These are phyloP conservation scores for Cutaneotrichosporon cutaneum DNA, from an alignment of 1,284 basidiomycete species.

Conservation along the genomic window DNA sequence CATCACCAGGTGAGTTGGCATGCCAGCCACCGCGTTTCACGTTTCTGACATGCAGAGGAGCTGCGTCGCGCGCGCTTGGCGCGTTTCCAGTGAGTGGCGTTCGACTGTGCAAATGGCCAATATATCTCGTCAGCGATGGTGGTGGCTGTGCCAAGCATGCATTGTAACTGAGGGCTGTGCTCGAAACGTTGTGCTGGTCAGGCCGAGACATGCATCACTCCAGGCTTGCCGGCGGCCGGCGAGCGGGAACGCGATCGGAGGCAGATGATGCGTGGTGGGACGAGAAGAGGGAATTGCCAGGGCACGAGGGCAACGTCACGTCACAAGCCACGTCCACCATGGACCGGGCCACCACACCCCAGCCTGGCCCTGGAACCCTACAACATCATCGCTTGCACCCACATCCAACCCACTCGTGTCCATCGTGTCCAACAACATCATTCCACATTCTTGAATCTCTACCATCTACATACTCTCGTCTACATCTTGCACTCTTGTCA, in stretches of 20 bases:
- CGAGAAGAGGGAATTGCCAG: background rate
- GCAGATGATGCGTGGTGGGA: background rate
- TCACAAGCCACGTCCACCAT: background rate
- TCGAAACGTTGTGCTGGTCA: background rate
- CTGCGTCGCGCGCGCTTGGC: constrained; percentile 72
- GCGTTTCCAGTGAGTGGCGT: constrained; percentile 57
- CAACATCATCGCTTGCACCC: background rate
- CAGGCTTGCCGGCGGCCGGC: too few relatives aligned
- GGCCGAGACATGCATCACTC: too few relatives aligned
- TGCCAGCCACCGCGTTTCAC: constrained; percentile 18
- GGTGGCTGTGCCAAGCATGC: background rate
- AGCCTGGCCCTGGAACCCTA: background rate
- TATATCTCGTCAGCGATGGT: background rate
- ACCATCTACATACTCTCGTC: background rate
- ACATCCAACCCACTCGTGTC: too few relatives aligned
- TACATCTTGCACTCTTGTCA: background rate
- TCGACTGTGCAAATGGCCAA: background rate
- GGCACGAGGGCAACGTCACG: background rate
- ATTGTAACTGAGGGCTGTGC: background rate
- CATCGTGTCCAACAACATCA: background rate
- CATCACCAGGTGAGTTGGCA: constrained; percentile 42
- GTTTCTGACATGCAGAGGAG: constrained; percentile 65
- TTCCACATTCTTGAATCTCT: background rate
- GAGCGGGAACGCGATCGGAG: background rate
- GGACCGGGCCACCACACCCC: too few relatives aligned